Evolutionary conservation across 2,329 filamentous ascomycete genomes (phyloP), one percentile per base, ranked within the genome.

Genomic region (Colletotrichum orbiculare): DNA sequence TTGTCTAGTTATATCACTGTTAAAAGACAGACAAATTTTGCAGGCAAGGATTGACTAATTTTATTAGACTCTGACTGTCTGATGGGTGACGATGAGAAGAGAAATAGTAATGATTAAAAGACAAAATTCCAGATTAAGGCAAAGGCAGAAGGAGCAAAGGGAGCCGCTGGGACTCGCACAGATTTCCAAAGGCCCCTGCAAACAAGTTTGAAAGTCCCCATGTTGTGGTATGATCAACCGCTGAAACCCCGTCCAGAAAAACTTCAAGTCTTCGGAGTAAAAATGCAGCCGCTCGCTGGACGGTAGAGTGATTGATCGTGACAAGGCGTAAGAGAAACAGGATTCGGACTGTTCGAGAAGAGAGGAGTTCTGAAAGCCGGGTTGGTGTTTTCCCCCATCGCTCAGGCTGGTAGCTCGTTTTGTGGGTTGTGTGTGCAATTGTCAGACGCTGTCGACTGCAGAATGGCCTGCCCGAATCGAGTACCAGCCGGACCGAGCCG

Each of bases 61-160:
- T 66, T 64, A 52, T 34, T 25, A 25, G 25, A 25, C 25, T 13
- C 15, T 34, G 38, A 25, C 43, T 46, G 43, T 46, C 43, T 46
- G 43, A 41, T 47, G 47, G 53, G 48, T 47, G 38, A 45, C 47
- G 10, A 38, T 13, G 43, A 63, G 53, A 66, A 66, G 53, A 34
- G 47, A 66, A 66, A n/a, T 13, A 63, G 25, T 25, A 42, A 53
- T 37, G 37, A 66, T 63, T 63, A 66, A 58, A 65, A 60, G 45
- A 25, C 25, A 62, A 48, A 57, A 57, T 56, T 60, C 50, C 56
- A 63, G 58, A 42, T 65, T 25, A 38, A 48, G 52, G 25, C 25
- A 25, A 25, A 25, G 25, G 25, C 25, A 43, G 45, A 38, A 9
- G 41, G 33, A 13, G 6, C 13, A 57, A 8, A 38, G 25, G 53